Evolutionary conservation across 2,329 filamentous ascomycete genomes (phyloP).

Genomic region (Beauveria scarabaeidicola): DNA sequence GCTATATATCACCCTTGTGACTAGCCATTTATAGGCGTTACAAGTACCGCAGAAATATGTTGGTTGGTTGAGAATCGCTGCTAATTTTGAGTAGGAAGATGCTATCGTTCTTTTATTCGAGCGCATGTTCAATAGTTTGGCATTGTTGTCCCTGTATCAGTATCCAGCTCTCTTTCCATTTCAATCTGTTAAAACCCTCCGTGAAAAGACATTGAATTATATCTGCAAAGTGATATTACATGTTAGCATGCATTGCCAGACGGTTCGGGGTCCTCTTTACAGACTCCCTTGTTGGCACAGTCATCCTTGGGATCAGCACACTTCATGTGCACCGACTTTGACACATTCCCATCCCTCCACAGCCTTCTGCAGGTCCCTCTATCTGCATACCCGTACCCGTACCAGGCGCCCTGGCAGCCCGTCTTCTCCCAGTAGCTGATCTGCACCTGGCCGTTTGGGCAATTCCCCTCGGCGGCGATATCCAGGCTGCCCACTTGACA

Average conservation of each 20-base stretch:
- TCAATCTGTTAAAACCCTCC: no score
- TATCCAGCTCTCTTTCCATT: no score
- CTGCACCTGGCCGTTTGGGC: constrained; percentile 1
- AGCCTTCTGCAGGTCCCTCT: background rate
- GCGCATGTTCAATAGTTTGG: no score
- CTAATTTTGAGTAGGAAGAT: no score
- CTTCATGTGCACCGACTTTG: background rate
- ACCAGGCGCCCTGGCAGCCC: background rate
- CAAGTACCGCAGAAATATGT: no score
- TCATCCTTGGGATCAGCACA: background rate
- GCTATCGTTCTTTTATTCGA: no score
- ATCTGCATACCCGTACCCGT: background rate
- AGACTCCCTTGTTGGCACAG: background rate
- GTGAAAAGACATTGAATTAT: no score
- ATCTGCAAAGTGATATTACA: background rate
- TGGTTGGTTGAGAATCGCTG: no score
- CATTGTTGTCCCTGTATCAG: no score
- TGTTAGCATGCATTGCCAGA: background rate
- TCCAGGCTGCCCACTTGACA: constrained; percentile 7
- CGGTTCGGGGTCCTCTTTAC: background rate
- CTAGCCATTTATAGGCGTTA: no score
- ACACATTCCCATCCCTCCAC: background rate
- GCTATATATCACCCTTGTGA: no score
- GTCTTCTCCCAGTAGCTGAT: background rate
- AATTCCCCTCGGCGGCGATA: background rate